Evolutionary conservation across 75 land plant genomes (phyloP).

Genomic region (Chamaecyparis obtusa): DNA sequence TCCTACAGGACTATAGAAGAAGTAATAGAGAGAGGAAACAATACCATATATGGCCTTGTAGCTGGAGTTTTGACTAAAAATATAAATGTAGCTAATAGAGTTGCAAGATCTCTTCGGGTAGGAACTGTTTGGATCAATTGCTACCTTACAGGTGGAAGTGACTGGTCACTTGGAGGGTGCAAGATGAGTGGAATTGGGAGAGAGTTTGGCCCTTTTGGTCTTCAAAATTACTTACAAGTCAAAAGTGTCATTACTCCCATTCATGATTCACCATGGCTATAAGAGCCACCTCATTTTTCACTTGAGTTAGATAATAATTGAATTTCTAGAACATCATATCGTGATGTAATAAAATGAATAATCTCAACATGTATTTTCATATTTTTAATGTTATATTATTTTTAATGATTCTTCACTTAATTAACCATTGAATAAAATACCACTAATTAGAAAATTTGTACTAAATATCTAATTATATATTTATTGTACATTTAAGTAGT

Average conservation of each 20-base stretch:
- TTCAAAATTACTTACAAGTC: slow-evolving; percentile 57
- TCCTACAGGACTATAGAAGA: slow-evolving; percentile 25
- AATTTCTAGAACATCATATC: too few relatives aligned
- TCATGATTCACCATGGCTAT: slow-evolving; percentile 55
- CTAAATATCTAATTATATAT: too few relatives aligned
- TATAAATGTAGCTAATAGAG: slow-evolving; percentile 27
- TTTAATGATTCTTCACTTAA: too few relatives aligned
- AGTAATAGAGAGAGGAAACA: slow-evolving; percentile 6
- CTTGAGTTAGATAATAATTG: too few relatives aligned
- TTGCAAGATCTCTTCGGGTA: slow-evolving; percentile 28
- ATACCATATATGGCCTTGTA: slow-evolving; percentile 20
- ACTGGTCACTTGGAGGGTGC: slow-evolving; percentile 74
- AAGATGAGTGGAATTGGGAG: slow-evolving; percentile 88
- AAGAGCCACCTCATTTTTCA: too few relatives aligned
- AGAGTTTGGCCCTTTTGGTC: slow-evolving; percentile 51
- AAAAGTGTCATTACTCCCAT: slow-evolving; percentile 76
- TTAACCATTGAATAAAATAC: too few relatives aligned
- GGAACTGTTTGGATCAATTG: slow-evolving; percentile 48
- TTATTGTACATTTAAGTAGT: too few relatives aligned
- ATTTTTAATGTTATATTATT: too few relatives aligned
- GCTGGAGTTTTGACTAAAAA: slow-evolving; percentile 25
- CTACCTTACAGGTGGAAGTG: slow-evolving; percentile 43
- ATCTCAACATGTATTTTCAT: too few relatives aligned
- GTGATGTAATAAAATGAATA: too few relatives aligned
- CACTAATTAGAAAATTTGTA: too few relatives aligned